These are phyloP conservation scores for Aureobasidium vineae DNA, from an alignment of 2,329 filamentous ascomycete species.

Conservation along the genomic window DNA sequence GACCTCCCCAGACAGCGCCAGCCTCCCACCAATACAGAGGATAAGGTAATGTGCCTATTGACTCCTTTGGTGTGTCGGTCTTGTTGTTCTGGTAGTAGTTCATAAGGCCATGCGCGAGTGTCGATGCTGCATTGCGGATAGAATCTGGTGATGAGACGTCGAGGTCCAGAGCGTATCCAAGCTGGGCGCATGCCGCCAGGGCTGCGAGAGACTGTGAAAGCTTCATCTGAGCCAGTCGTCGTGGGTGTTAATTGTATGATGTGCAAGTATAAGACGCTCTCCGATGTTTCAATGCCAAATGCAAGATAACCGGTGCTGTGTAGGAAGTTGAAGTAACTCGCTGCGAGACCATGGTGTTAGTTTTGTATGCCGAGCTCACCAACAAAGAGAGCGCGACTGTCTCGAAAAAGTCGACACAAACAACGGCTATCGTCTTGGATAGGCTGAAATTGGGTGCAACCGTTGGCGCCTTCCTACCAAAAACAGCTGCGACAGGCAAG, in stretches of 20 bases:
- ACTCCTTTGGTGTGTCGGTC: conserved; percentile 33
- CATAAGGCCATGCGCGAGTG: conserved; percentile 38
- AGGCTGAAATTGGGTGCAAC: conserved; percentile 13
- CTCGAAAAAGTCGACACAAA: background rate
- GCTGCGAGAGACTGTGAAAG: conserved; percentile 13
- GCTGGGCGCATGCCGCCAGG: conserved; percentile 25
- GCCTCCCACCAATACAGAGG: conserved; percentile 52
- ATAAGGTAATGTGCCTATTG: conserved; percentile 43
- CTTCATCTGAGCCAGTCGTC: conserved; percentile 4
- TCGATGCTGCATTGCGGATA: conserved; percentile 37
- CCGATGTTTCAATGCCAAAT: background rate
- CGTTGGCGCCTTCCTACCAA: conserved; percentile 21
- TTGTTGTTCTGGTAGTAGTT: conserved; percentile 40
- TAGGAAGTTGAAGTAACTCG: background rate
- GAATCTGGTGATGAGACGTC: conserved; percentile 32
- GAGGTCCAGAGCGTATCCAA: conserved; percentile 21
- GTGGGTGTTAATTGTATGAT: background rate
- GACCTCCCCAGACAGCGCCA: conserved; percentile 37
- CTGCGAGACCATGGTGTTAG: background rate
- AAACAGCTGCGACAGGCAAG: background rate
- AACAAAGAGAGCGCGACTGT: background rate
- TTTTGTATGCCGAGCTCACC: conserved; percentile 2
- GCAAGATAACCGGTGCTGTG: background rate
- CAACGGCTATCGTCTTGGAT: conserved; percentile 19
- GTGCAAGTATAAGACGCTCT: background rate